A percentile compares a stretch with the other conserved stretches of the same genome.
These are phyloP conservation scores for Yamadazyma friedrichii DNA, from an alignment of 1,139 yeast species.

Conservation along the genomic window DNA sequence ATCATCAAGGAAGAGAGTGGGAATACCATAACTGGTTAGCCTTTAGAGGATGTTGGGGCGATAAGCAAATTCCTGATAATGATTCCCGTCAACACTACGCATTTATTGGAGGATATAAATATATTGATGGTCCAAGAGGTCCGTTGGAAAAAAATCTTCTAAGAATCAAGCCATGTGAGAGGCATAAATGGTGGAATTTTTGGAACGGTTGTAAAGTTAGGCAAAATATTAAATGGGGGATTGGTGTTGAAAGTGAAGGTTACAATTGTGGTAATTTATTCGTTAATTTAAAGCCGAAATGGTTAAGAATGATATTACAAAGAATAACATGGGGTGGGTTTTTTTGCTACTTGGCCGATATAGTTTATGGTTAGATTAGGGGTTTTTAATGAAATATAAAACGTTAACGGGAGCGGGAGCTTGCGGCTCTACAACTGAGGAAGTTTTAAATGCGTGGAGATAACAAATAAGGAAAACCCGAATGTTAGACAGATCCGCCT, in stretches of 20 bases:
- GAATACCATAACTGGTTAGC: conserved; percentile 75
- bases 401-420: too few relatives aligned
- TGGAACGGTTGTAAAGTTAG: conserved; percentile 79
- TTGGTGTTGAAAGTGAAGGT: conserved; percentile 86
- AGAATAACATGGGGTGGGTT: conserved; percentile 70
- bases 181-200: conserved; percentile 83
- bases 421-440: too few relatives aligned
- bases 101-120: conserved; percentile 82
- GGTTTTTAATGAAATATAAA: background rate
- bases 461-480: too few relatives aligned
- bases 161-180: conserved; percentile 72
- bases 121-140: conserved; percentile 90
- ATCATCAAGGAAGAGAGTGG: conserved; percentile 54
- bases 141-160: conserved; percentile 77
- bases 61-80: conserved; percentile 57
- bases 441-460: too few relatives aligned
- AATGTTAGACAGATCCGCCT: background rate
- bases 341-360: conserved; percentile 59
- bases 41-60: conserved; percentile 92
- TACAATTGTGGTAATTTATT: conserved; percentile 63
- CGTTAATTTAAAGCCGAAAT: conserved; percentile 47
- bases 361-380: conserved; percentile 46
- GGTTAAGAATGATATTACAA: conserved; percentile 49
- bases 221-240: conserved; percentile 72
- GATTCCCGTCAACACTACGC: conserved; percentile 82